Evolutionary conservation across 148 eudicot species (phyloP), one percentile per base, ranked within the genome.

Genomic region (Silene latifolia): DNA sequence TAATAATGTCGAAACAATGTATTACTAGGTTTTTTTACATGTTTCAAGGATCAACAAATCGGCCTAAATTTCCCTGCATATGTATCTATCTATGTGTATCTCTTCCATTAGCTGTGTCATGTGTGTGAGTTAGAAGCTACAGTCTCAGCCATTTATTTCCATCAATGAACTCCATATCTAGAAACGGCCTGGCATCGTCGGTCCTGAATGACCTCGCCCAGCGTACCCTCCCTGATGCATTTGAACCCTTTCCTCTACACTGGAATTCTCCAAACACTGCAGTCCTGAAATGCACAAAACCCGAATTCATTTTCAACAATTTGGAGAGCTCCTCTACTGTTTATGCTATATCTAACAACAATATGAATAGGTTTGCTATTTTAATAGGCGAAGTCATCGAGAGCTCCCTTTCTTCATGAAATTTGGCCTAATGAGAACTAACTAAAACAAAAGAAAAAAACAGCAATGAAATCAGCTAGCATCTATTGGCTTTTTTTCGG

Each of bases 141-240:
- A 94, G 79, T 72, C 87, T 87, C 35, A 93, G 77, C 98, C 98
- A 94, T 48, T 91, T 74, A 25, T 91, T 82, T 72, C 97, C 98
- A 56, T 75, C 85, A 10, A 91, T 94, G 80, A 87, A 94, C 7
- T 75, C 77, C 78, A 81, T 80, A 67, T 85, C 85, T 21, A 94
- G 72, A 81, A 82, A 91, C 35, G 86, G 88, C 62, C 62, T 81
- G 9, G 83, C 97, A 72, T 88, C 89, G 7, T 76, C 57, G 35
- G 77, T 72, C 42, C 53, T 84, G 71, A 90, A 78, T 14, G 82
- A 79, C 80, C 84, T 91, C 0, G 91, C 86, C 95, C 97, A 93
- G 9, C 79, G 63, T 60, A 85, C 97, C 58, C 97, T 70, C 7
- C 76, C 60, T 27, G 39, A 83, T 65, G 90, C 76, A 57, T 82